A percentile compares a stretch with the other conserved stretches of the same genome.
These are phyloP conservation scores for Leccinum uliginosum DNA, from an alignment of 768 basidiomycete genomes.

Conservation along the genomic window DNA sequence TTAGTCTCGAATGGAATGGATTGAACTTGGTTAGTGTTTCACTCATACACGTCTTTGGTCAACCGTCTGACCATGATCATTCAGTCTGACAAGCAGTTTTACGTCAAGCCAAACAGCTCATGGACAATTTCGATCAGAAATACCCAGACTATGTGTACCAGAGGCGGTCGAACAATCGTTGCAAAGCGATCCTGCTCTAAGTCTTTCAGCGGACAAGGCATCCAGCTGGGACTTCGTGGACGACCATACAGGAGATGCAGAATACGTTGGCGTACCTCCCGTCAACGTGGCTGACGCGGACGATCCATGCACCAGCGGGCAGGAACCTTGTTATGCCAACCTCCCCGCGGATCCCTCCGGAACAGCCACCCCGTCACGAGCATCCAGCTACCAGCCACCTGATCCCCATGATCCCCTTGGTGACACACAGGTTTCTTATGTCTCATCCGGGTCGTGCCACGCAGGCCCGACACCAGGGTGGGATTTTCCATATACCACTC, in stretches of 20 bases:
- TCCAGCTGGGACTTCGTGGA: constrained; percentile 32
- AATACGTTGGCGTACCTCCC: constrained; percentile 38
- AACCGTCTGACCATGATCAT: constrained; percentile 14
- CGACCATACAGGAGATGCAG: constrained; percentile 22
- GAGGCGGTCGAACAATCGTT: constrained; percentile 78
- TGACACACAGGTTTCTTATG: constrained; percentile 24
- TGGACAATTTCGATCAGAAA: constrained; percentile 79
- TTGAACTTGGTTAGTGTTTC: constrained; percentile 61
- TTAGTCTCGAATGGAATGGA: constrained; percentile 80
- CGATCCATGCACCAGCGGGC: constrained; percentile 10
- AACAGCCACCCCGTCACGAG: constrained; percentile 11
- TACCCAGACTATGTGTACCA: constrained; percentile 91
- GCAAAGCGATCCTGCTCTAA: constrained; percentile 36
- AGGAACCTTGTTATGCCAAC: constrained; percentile 22
- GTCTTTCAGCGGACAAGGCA: constrained; percentile 28
- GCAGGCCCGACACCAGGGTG: constrained; percentile 26
- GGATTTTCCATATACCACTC: too few species aligned
- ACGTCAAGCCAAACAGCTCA: constrained; percentile 81
- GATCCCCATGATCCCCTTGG: constrained; percentile 25
- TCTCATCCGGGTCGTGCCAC: constrained; percentile 25
- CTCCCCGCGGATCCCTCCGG: constrained; percentile 18
- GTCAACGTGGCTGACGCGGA: constrained; percentile 30
- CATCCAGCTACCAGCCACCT: constrained; percentile 22
- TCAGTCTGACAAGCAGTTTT: constrained; percentile 81
- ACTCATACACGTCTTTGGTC: neutral